A percentile compares a stretch with the other conserved stretches of the same genome.
Conservation (phyloP, 345 rosid species). For the Boechera retrofracta region DNA sequence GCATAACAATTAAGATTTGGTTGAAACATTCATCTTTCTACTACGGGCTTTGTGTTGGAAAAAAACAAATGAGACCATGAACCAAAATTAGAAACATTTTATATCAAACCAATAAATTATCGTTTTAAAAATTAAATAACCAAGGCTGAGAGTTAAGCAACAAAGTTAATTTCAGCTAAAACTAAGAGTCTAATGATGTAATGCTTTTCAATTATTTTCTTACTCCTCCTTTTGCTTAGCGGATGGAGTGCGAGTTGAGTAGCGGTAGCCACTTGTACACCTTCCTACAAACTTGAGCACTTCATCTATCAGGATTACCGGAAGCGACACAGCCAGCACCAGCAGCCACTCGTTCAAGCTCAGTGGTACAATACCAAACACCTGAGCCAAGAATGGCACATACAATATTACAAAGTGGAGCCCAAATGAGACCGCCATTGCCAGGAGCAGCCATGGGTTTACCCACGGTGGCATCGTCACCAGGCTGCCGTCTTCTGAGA, state of each 20-base stretch:
- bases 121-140: constrained; percentile 7
- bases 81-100: constrained; percentile 3
- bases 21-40: background rate
- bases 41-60: background rate
- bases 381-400: constrained; percentile 87
- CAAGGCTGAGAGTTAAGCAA: constrained; percentile 12
- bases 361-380: constrained; percentile 86
- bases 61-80: background rate
- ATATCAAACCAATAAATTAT: constrained; percentile 24
- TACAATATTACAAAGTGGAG: constrained; percentile 89
- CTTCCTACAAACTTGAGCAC: constrained; percentile 84
- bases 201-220: constrained; percentile 19
- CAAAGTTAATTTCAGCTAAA: constrained; percentile 37
- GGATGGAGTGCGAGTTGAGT: constrained; percentile 38
- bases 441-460: constrained; percentile 63
- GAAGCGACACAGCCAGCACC: constrained; percentile 78
- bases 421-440: constrained; percentile 88
- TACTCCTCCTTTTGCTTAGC: constrained; percentile 59
- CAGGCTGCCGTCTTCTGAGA: constrained; percentile 87
- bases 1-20: background rate
- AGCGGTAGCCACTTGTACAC: constrained; percentile 51
- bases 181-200: constrained; percentile 21
- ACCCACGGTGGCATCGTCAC: constrained; percentile 98
- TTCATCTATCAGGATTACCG: constrained; percentile 88
- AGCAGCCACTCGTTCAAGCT: constrained; percentile 90